phyloP scores from a whole-genome alignment of 306 rosid species.

The Coriaria nepalensis region DNA sequence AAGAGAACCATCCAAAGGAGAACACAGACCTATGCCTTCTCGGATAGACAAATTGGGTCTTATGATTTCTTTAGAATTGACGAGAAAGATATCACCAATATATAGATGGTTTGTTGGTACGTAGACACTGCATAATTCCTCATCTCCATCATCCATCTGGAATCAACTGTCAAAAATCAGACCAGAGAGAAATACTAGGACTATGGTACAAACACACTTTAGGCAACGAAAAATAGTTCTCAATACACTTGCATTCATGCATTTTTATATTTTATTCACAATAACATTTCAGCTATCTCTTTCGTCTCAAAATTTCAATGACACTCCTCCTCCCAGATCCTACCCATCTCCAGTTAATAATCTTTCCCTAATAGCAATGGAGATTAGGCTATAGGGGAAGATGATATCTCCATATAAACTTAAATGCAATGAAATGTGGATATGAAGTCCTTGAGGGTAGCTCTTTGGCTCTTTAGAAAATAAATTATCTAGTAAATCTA shows the following conservation, averaged over 20 bases:
- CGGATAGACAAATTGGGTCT: conserved; percentile 85
- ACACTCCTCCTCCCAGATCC: too few species aligned
- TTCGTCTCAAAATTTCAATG: too few species aligned
- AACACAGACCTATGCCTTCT: conserved; percentile 74
- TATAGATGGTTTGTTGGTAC: conserved; percentile 91
- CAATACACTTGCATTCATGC: not conserved
- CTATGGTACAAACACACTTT: too few species aligned
- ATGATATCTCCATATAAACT: too few species aligned
- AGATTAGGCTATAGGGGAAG: too few species aligned
- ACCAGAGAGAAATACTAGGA: not conserved
- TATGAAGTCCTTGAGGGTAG: too few species aligned
- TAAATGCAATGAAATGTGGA: too few species aligned
- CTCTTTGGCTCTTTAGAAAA: not conserved
- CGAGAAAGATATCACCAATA: conserved; percentile 67
- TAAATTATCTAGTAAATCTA: not conserved
- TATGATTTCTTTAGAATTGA: conserved; percentile 66
- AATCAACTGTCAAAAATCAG: conserved; percentile 12
- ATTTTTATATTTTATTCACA: too few species aligned
- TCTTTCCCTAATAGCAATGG: too few species aligned
- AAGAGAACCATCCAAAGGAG: conserved; percentile 2
- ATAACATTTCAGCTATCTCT: too few species aligned
- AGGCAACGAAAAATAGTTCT: too few species aligned
- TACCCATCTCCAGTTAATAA: too few species aligned
- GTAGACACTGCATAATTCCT: conserved; percentile 85
- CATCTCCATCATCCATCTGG: conserved; percentile 74